Percentiles rank a stretch among this genome's conserved stretches.
Evolutionary conservation across 1,284 basidiomycete species (phyloP).

Genomic region (Flammula alnicola): DNA sequence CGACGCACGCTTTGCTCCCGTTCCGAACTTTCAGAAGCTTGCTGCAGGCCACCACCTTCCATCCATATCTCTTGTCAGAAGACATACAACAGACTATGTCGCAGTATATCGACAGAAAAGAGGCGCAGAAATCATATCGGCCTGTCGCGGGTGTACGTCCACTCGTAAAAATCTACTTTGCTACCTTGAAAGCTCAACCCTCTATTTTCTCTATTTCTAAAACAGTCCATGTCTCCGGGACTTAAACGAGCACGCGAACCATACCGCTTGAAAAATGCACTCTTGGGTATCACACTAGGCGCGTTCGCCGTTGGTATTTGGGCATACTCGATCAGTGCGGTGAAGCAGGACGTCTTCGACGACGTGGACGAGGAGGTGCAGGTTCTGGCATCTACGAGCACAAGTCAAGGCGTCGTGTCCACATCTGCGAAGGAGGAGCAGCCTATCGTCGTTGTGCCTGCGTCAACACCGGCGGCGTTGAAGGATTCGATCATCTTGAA

Average conservation of each 20-base stretch:
- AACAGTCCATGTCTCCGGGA: conserved; percentile 86
- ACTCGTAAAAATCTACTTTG: background rate
- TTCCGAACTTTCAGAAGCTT: background rate
- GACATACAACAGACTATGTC: conserved; percentile 25
- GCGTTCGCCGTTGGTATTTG: conserved; percentile 87
- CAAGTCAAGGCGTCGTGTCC: conserved; percentile 7
- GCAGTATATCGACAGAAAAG: conserved; percentile 43
- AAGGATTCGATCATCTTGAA: background rate
- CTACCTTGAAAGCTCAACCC: too few relatives aligned
- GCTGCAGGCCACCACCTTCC: background rate
- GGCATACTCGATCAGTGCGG: conserved; percentile 91
- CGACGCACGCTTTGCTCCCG: background rate
- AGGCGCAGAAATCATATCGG: conserved; percentile 43
- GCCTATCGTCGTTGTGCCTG: conserved; percentile 2
- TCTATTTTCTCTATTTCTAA: background rate
- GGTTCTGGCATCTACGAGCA: conserved; percentile 47
- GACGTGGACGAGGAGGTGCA: conserved; percentile 80
- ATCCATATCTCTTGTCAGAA: background rate
- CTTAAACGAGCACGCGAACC: conserved; percentile 87
- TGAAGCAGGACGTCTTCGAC: conserved; percentile 92
- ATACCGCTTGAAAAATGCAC: conserved; percentile 77
- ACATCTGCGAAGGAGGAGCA: conserved; percentile 18
- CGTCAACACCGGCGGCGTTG: background rate
- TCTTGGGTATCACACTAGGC: conserved; percentile 77
- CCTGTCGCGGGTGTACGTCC: conserved; percentile 44